Conservation (phyloP, 2,329 filamentous ascomycete species). For the Pseudogymnoascus sp. region DNA sequence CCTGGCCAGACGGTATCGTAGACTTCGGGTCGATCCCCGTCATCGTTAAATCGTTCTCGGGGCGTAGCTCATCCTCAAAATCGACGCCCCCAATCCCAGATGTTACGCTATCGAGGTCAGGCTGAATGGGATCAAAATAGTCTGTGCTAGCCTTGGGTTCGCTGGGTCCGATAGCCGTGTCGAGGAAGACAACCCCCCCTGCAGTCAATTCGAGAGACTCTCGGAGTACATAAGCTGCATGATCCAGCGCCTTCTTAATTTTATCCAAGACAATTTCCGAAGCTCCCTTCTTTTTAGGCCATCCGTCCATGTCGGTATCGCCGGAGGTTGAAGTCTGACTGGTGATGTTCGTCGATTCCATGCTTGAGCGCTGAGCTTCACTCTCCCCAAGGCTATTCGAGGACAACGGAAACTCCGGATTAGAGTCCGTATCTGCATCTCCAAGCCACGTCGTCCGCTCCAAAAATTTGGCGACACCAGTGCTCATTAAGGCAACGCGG, state of each 20-base stretch:
- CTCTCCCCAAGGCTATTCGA: background rate
- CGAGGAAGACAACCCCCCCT: constrained; percentile 26
- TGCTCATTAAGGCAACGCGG: constrained; percentile 19
- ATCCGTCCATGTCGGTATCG: background rate
- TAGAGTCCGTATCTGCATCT: background rate
- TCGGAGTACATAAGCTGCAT: constrained; percentile 23
- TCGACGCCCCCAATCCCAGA: background rate
- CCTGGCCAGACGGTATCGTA: constrained; percentile 3
- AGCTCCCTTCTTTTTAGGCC: background rate
- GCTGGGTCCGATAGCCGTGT: constrained; percentile 20
- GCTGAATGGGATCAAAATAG: constrained; percentile 10
- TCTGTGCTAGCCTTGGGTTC: constrained; percentile 14
- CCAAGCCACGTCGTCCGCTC: constrained; percentile 15
- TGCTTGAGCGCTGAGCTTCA: background rate
- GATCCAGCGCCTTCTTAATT: constrained; percentile 23
- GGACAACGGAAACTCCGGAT: background rate
- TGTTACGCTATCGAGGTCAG: background rate
- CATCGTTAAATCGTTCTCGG: constrained; percentile 1
- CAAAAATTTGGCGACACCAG: constrained; percentile 20
- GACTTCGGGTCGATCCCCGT: constrained; percentile 5
- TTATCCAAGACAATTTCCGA: constrained; percentile 20
- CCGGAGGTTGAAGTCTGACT: background rate
- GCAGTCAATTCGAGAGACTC: constrained; percentile 24
- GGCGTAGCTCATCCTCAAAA: background rate
- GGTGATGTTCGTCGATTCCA: background rate